Base-by-base conservation (phyloP, 2,329 filamentous ascomycete species). In the Monilinia polystroma region DNA sequence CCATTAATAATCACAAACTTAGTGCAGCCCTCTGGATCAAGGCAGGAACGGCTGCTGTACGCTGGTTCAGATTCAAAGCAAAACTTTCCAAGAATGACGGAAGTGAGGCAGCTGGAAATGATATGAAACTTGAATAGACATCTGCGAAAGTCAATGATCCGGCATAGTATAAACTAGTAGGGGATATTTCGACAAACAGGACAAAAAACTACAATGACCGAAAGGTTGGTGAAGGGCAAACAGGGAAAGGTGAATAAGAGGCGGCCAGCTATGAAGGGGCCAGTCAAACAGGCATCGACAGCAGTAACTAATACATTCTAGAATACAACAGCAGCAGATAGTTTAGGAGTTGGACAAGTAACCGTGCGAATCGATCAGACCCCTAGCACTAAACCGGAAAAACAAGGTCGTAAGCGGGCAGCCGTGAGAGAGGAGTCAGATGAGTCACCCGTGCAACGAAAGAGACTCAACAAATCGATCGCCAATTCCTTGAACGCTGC, bases 31-130 rank as follows among this genome's bases (percentile, higher is more conserved):
- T 62, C 2, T 45, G 45, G 23, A 26, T 51, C 4, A 41, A 20
- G 16, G 4, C 45, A 5, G 58, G n/a, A 52, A 26, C 45, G 5
- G 45, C 45, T 7, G 1, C 1, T 20, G 29, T 51, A 18, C 58
- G 58, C 10, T 62, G 45, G 58, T 11, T 16, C 35, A 47, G 45
- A 62, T 38, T 51, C 47, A 62, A 51, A 26, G 29, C 58, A 1
- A 51, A 11, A 8, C 14, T 62, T 2, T 26, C 38, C 45, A 51
- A 12, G 20, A 23, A 38, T 4, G n/a, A 3, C 4, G 14, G 6
- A 18, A 29, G 29, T 20, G 29, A 45, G 5, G n/a, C 26, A 47
- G 10, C 10, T 18, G 26, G 26, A 3, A 29, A 60, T 20, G 12
- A 18, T 16, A 7, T 12, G 8, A 20, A 26, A 51, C n/a, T 20